phyloP scores from a whole-genome alignment of 108 stramenopile species.

The Nannochloropsis salina region DNA sequence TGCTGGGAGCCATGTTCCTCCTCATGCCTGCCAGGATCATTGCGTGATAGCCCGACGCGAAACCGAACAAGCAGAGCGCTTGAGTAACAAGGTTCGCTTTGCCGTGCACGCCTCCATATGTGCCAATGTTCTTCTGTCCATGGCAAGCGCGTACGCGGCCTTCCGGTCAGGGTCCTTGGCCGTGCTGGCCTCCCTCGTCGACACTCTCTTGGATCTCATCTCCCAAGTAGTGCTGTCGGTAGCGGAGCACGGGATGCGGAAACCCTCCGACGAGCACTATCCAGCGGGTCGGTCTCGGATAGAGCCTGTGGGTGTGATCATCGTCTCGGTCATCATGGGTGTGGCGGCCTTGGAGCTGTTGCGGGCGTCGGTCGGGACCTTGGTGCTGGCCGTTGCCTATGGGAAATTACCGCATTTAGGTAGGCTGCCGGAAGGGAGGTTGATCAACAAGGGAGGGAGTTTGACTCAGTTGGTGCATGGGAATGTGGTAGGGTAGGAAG shows the following conservation, averaged over 20 bases:
- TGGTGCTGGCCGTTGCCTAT: constrained; percentile 43
- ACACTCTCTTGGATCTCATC: constrained; percentile 79
- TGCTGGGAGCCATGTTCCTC: not conserved
- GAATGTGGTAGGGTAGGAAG: no score
- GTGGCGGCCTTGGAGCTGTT: constrained; percentile 81
- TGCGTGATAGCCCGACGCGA: not conserved
- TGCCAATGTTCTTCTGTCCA: not conserved
- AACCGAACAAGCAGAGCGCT: not conserved
- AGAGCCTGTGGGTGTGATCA: constrained; percentile 84
- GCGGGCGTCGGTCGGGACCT: constrained; percentile 56
- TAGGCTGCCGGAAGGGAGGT: constrained; percentile 41
- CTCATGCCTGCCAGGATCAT: not conserved
- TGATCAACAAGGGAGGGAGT: no score
- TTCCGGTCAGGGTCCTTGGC: constrained; percentile 51
- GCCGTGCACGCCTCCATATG: not conserved
- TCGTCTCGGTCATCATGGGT: constrained; percentile 86
- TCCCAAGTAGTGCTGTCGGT: constrained; percentile 68
- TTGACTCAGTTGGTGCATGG: no score
- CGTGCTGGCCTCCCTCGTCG: constrained; percentile 77
- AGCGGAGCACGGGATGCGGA: constrained; percentile 63
- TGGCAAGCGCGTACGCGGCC: not conserved
- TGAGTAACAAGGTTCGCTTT: not conserved
- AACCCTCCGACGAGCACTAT: constrained; percentile 70
- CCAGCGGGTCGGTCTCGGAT: constrained; percentile 80
- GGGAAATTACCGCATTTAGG: not conserved